phyloP scores from a whole-genome alignment of 2,329 filamentous ascomycete genomes.

The Phaeosphaeria sp. region DNA sequence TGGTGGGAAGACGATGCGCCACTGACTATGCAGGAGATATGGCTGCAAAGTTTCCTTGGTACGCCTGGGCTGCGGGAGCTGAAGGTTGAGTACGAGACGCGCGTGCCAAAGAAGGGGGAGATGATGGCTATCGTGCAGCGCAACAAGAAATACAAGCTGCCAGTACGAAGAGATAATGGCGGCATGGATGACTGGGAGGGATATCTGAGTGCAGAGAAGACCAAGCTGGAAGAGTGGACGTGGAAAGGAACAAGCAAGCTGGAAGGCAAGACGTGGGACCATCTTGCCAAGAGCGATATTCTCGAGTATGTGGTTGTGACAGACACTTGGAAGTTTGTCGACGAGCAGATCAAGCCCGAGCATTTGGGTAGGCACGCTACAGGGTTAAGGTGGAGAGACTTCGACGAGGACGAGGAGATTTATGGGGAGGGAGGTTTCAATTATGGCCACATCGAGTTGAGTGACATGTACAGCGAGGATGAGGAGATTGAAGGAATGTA shows the following conservation, averaged over 20 bases:
- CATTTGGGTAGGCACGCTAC: not conserved
- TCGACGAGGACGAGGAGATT: no score
- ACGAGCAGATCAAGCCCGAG: not conserved
- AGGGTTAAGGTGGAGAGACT: no score
- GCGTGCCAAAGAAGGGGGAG: slow-evolving; percentile 13
- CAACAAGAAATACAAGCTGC: slow-evolving; percentile 16
- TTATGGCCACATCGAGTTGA: no score
- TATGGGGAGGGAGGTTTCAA: no score
- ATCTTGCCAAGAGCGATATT: slow-evolving; percentile 11
- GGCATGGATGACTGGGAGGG: slow-evolving; percentile 3
- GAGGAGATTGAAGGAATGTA: no score
- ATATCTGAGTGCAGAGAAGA: slow-evolving; percentile 13
- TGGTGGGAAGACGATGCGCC: slow-evolving; percentile 97
- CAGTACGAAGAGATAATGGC: not conserved
- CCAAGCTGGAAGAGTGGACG: slow-evolving; percentile 14
- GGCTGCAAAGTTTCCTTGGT: slow-evolving; percentile 8
- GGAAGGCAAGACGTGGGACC: slow-evolving; percentile 8
- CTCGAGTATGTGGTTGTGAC: slow-evolving; percentile 13
- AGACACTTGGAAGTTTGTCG: slow-evolving; percentile 14
- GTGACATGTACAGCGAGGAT: no score
- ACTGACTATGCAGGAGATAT: slow-evolving; percentile 48
- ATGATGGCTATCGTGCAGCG: slow-evolving; percentile 18
- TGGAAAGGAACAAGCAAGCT: slow-evolving; percentile 17
- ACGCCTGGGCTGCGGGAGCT: slow-evolving; percentile 7
- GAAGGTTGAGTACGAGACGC: slow-evolving; percentile 20